Percentiles rank a stretch among this genome's conserved stretches.
Evolutionary conservation across 306 rosid species (phyloP).

Genomic region (Quercus alba): DNA sequence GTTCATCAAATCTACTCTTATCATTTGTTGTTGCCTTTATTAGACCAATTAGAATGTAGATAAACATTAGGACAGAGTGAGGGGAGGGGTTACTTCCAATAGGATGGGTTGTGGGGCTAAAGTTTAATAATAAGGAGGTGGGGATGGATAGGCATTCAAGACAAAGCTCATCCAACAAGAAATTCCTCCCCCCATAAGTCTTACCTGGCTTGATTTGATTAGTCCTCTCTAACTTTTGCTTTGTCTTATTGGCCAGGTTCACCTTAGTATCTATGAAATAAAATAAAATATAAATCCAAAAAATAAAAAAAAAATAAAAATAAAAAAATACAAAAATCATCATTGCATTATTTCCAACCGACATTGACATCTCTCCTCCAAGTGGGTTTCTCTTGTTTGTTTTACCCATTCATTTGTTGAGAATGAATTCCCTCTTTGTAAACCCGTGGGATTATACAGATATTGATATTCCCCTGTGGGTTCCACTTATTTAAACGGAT

Average conservation of each 20-base stretch:
- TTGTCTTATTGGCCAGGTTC: constrained; percentile 71
- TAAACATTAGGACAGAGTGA: constrained; percentile 17
- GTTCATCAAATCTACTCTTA: constrained; percentile 29
- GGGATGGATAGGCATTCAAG: constrained; percentile 50
- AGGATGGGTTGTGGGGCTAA: constrained; percentile 75
- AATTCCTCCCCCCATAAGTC: constrained; percentile 32
- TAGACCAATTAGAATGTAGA: constrained; percentile 28
- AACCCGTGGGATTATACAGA: constrained; percentile 23
- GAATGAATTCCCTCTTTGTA: constrained; percentile 26
- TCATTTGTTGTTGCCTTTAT: constrained; percentile 31
- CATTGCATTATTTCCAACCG: constrained; percentile 31
- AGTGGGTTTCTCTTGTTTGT: constrained; percentile 37
- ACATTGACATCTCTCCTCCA: constrained; percentile 51
- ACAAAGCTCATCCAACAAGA: constrained; percentile 50
- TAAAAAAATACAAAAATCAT: not conserved
- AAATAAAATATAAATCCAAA: not conserved
- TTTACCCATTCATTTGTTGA: constrained; percentile 23
- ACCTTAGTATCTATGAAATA: constrained; percentile 27
- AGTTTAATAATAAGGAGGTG: constrained; percentile 28
- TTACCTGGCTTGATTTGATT: constrained; percentile 51
- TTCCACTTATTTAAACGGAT: not conserved
- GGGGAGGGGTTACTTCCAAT: constrained; percentile 1
- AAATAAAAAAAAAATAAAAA: not conserved
- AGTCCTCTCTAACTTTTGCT: constrained; percentile 30
- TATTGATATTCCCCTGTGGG: not conserved